Evolutionary conservation across 257 asterid genomes (phyloP).

Genomic region (Penstemon barbatus): DNA sequence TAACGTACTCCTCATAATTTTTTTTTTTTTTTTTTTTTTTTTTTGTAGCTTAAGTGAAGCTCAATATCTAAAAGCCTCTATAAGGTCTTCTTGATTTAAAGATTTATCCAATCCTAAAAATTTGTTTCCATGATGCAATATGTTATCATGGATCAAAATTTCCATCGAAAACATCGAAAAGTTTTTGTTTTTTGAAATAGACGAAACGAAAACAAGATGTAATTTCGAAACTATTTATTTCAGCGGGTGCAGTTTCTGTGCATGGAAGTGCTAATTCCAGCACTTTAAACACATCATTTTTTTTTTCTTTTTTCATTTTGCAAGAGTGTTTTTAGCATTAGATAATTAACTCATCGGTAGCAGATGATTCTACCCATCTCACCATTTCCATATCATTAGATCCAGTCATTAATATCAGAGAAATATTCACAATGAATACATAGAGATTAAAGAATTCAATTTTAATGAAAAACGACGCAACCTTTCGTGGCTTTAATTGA

Average conservation of each 20-base stretch:
- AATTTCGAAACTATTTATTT: constrained; percentile 51
- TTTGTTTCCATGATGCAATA: too few relatives aligned
- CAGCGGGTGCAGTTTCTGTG: constrained; percentile 86
- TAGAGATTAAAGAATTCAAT: too few relatives aligned
- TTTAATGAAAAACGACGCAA: too few relatives aligned
- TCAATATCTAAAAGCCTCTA: background rate
- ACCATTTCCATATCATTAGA: constrained; percentile 63
- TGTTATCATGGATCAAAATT: too few relatives aligned
- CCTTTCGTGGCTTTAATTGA: too few relatives aligned
- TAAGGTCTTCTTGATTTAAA: background rate
- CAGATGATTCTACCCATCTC: constrained; percentile 75
- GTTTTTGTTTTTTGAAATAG: constrained; percentile 13
- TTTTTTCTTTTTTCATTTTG: constrained; percentile 50
- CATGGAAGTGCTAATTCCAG: constrained; percentile 76
- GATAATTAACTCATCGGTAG: constrained; percentile 56
- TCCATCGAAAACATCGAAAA: too few relatives aligned
- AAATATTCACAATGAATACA: too few relatives aligned
- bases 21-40: too few relatives aligned
- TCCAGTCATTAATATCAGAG: too few relatives aligned
- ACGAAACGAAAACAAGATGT: constrained; percentile 25
- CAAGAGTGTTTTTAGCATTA: constrained; percentile 57
- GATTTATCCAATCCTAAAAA: background rate
- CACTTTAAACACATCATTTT: constrained; percentile 47
- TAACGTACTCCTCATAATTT: background rate
- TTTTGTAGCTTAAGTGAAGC: background rate